phyloP scores from a whole-genome alignment of 2,329 filamentous ascomycete genomes.

The Ramularia endophylla region DNA sequence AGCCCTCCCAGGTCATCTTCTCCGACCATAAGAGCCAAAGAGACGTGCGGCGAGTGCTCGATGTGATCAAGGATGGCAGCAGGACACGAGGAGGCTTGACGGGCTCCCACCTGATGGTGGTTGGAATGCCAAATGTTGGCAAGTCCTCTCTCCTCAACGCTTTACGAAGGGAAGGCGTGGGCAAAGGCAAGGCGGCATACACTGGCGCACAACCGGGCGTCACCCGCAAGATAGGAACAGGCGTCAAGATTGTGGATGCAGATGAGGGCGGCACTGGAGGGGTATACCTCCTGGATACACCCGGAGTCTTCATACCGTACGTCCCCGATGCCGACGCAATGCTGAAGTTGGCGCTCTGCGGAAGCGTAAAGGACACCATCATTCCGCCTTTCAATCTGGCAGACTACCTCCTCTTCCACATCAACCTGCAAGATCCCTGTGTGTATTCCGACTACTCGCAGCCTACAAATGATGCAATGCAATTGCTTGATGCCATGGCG shows the following conservation, averaged over 20 bases:
- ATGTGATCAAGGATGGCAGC: conserved; percentile 48
- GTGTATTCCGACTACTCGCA: conserved; percentile 58
- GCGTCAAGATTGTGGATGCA: conserved; percentile 68
- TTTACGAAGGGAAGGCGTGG: conserved; percentile 64
- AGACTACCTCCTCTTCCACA: conserved; percentile 81
- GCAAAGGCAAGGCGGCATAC: conserved; percentile 63
- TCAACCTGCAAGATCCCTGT: conserved; percentile 62
- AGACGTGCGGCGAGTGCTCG: conserved; percentile 44
- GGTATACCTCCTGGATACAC: conserved; percentile 85
- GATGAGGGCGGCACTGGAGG: conserved; percentile 47
- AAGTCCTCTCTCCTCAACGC: conserved; percentile 93
- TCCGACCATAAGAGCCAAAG: conserved; percentile 40
- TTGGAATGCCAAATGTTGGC: conserved; percentile 97
- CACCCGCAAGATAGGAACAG: conserved; percentile 73
- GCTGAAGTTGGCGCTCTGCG: conserved; percentile 89
- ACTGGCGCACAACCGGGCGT: conserved; percentile 87
- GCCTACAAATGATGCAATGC: conserved; percentile 79
- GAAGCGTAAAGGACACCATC: conserved; percentile 84
- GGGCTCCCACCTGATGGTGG: conserved; percentile 77
- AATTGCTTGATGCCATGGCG: conserved; percentile 66
- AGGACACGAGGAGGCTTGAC: conserved; percentile 56
- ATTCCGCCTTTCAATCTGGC: conserved; percentile 72
- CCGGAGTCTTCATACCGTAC: conserved; percentile 92
- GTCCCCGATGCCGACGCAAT: conserved; percentile 79
- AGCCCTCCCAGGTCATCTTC: conserved; percentile 48